Evolutionary conservation across 352 stramenopile genomes (phyloP), one percentile per base, ranked within the genome.

Genomic region (Pythium rishiriense): DNA sequence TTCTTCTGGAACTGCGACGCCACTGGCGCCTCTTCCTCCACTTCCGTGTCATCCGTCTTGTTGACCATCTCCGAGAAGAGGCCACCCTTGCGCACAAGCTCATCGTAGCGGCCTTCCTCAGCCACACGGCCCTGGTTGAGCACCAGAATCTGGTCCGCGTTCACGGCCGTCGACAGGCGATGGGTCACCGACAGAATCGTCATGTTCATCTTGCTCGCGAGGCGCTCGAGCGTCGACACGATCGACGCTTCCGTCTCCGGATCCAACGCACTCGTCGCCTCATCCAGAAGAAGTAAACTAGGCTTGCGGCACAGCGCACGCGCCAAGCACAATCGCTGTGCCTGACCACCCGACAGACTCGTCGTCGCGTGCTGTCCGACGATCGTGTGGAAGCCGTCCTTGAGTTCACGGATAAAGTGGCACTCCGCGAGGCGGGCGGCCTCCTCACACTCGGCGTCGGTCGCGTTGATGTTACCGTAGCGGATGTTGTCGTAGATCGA

Each of bases 161-260:
- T 92, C 26, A 90, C 39, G 9, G 82, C 60, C 25, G 87, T 96
- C 45, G 85, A 91, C 63, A 96, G 74, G n/a, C 87, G 85, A 70
- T 96, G 87, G 26, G 87, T 96, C n/a, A 96, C 85, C 33, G 85
- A 94, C 56, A 96, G 80, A 56, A 96, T 94, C 48, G 87, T 94
- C 83, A 93, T 94, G 71, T 89, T 87, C 81, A 90, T 92, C 72
- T 92, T 93, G 69, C 78, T 66, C 50, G 83, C 81, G 37, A 94
- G 70, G 5, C 84, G 83, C 64, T 94, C 85, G 12, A 96, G 69
- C 14, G 85, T 96, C 21, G 83, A 75, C 19, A 96, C 78, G 52
- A 96, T 93, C 12, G 87, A 94, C 8, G 85, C 85, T 53, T 96
- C 87, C 1, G 87, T 96, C 69, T 94, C 85, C 0, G 87, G 87